Evolutionary conservation across 2,329 filamentous ascomycete genomes (phyloP), one percentile per base, ranked within the genome.

Genomic region (Ophiobolus disseminans): DNA sequence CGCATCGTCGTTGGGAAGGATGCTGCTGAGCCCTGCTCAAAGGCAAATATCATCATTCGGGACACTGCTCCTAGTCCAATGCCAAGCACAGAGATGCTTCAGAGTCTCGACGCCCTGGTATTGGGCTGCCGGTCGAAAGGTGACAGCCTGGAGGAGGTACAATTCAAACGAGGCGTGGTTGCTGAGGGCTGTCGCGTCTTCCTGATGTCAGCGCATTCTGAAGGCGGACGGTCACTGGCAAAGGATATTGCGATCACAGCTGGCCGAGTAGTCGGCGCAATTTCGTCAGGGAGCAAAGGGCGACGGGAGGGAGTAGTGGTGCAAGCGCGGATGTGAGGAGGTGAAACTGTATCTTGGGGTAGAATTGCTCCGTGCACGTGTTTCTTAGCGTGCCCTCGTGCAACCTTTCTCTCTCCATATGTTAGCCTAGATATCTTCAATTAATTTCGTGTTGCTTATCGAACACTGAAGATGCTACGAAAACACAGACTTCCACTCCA

Each of bases 71-170:
- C 52, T 11, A 55, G 42, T 31, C 51, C 55, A 16, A 37, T 60
- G 5, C 42, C 57, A 8, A 61, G 52, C 47, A 65, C 36, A 16
- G 53, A 52, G 8, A 44, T 72, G 16, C 65, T 72, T 46, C 57
- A 65, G 40, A 60, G 58, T 40, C 38, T 73, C 35, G 68, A 72
- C 38, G 37, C 62, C 23, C 65, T 73, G 14, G 65, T 67, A 17
- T 56, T 73, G 23, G 68, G 68, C 32, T 73, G 68, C 31, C 68
- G 65, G 45, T 63, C 66, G 43, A 69, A 68, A 43, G 66, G 69
- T 30, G 66, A 70, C 32, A 69, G 68, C 59, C 57, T 73, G 32
- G 62, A 73, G 42, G 69, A 73, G 50, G 66, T 73, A 43, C 68
- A 69, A 31, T 73, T 73, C 63, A 73, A 73, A 55, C 68, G 66